Percentiles rank a stretch among this genome's conserved stretches.
Evolutionary conservation across 257 asterid genomes (phyloP).

Genomic region (Ophiorrhiza pumila): DNA sequence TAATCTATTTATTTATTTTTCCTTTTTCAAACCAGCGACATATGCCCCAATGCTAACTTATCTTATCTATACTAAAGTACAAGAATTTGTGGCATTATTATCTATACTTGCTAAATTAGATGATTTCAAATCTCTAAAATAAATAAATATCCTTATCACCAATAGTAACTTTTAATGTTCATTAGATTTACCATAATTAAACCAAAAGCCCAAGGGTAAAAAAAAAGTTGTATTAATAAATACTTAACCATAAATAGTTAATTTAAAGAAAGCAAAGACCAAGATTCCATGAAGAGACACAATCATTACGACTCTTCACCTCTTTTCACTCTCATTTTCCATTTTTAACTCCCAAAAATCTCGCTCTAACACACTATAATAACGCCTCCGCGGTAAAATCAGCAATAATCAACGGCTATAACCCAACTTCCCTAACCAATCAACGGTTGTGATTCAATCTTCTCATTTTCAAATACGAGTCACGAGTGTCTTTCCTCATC

Average conservation of each 20-base stretch:
- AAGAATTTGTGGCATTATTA: too few relatives aligned
- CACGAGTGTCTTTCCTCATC: not conserved
- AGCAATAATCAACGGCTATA: not conserved
- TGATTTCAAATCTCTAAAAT: too few relatives aligned
- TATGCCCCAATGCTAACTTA: too few relatives aligned
- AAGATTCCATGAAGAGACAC: conserved; percentile 7
- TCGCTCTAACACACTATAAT: not conserved
- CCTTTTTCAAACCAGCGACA: too few relatives aligned
- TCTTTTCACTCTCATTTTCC: not conserved
- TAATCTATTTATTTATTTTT: too few relatives aligned
- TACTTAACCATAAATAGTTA: not conserved
- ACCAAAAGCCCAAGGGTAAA: too few relatives aligned
- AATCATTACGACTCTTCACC: conserved; percentile 3
- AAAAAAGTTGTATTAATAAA: too few relatives aligned
- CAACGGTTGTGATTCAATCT: not conserved
- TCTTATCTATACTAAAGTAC: too few relatives aligned
- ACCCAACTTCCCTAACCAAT: not conserved
- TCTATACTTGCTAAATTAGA: too few relatives aligned
- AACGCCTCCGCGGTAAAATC: not conserved
- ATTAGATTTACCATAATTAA: too few relatives aligned
- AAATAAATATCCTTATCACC: too few relatives aligned
- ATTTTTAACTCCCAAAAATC: not conserved
- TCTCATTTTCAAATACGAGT: conserved; percentile 6
- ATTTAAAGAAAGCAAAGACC: not conserved
- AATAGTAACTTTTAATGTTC: too few relatives aligned